Evolutionary conservation across 176 grass and related monocot genomes (phyloP).

Genomic region (Echinochloa phyllopogon): DNA sequence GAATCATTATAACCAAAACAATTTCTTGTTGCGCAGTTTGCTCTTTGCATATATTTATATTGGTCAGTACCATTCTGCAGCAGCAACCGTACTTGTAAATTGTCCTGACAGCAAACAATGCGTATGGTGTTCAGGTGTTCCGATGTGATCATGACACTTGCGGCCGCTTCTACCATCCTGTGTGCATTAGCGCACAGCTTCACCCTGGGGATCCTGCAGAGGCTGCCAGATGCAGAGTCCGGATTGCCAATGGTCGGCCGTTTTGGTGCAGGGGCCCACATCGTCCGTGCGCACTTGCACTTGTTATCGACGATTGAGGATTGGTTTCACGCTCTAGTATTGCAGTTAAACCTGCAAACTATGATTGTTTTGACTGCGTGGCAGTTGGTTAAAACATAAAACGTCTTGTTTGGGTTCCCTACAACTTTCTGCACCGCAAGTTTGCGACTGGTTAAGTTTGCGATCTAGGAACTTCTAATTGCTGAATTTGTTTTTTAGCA

Average conservation of each 20-base stretch:
- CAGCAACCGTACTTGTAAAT: background rate
- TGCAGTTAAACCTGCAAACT: background rate
- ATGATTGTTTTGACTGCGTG: background rate
- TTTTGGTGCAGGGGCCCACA: background rate
- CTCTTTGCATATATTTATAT: background rate
- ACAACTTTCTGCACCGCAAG: no score
- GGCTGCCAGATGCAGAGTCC: background rate
- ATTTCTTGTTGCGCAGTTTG: background rate
- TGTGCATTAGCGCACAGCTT: background rate
- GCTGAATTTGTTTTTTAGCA: no score
- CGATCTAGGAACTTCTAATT: no score
- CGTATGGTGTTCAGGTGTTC: background rate
- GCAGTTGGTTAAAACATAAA: background rate
- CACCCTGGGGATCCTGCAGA: background rate
- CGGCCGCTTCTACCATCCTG: conserved; percentile 7
- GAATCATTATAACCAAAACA: background rate
- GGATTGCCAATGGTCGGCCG: background rate
- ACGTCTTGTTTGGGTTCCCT: background rate
- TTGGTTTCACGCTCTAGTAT: background rate
- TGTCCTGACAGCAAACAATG: background rate
- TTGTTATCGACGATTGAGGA: background rate
- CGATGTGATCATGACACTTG: background rate
- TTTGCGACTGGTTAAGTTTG: no score
- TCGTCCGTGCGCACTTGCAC: background rate
- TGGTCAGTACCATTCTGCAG: background rate